Evolutionary conservation across 352 stramenopile species (phyloP), one percentile per base, ranked within the genome.

Genomic region (Pythium utonaiense): DNA sequence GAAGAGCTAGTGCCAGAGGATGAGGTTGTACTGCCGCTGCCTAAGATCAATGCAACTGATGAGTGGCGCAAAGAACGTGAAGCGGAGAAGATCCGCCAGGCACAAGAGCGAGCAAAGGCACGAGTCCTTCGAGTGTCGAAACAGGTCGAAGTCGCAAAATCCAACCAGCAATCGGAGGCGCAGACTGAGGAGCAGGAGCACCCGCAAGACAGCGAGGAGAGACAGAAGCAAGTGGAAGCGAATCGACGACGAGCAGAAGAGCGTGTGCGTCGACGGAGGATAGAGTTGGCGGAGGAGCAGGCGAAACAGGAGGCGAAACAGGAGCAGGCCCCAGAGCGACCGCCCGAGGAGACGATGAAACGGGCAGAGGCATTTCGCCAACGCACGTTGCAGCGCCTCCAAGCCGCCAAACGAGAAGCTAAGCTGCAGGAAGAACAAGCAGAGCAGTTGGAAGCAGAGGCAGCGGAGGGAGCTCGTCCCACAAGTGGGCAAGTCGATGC

Each of bases 91-190:
- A 72, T 87, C 25, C 75, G 76, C 0, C 80, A 89, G 9, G 79
- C 79, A 1, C 79, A 86, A 48, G 77, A 89, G 45, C 74, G 80
- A 16, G 80, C 79, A 16, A 69, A 71, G 6, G 79, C 79, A 0
- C 60, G 82, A 31, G 50, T 65, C 19, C 57, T 89, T 16, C 61
- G 65, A 0, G 72, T 75, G 17, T 68, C 66, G 1, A 84, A 79
- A 25, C 77, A 85, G 52, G 61, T 69, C 17, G 73, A 86, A 24
- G 51, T 72, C 3, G 47, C 63, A 14, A 69, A 57, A 17, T 60
- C 53, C 5, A 71, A 66, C 14, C 53, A 61, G 41, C 45, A 48
- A 8, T 22, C 12, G 19, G 42, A 62, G 27, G 24, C 16, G 4
- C 38, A 57, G 24, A 19, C 31, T 9, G 50, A 47, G 13, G 50